Conservation (phyloP, 352 stramenopile genomes). For the Globisporangium alternatum region DNA sequence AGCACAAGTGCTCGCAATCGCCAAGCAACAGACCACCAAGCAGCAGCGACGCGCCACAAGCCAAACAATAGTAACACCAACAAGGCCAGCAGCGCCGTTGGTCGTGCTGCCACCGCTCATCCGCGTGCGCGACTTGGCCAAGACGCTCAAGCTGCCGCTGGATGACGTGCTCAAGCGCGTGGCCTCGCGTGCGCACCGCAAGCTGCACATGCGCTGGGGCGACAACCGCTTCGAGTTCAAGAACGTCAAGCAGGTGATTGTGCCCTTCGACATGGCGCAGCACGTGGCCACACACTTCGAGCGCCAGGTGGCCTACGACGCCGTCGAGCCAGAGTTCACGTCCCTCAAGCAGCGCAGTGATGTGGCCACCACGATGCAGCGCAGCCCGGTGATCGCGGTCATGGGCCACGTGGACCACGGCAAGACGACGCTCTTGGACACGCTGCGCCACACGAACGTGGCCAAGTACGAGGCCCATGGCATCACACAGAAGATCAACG, state of each 20-base stretch:
- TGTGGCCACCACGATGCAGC: constrained; percentile 35
- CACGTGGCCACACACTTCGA: constrained; percentile 48
- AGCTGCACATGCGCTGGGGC: constrained; percentile 51
- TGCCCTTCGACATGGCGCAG: constrained; percentile 63
- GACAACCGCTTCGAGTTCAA: constrained; percentile 59
- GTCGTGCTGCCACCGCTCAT: constrained; percentile 43
- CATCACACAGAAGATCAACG: constrained; percentile 99
- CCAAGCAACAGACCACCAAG: background rate
- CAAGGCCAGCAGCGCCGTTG: constrained; percentile 12
- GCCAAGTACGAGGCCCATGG: constrained; percentile 94
- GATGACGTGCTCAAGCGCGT: constrained; percentile 73
- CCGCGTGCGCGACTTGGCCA: constrained; percentile 73
- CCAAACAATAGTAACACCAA: background rate
- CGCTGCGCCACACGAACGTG: constrained; percentile 88
- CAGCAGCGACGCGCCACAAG: no score
- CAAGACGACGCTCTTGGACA: constrained; percentile 99
- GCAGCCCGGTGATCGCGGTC: constrained; percentile 97
- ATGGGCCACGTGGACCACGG: constrained; percentile 99
- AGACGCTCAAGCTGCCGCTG: constrained; percentile 56
- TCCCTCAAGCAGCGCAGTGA: constrained; percentile 17
- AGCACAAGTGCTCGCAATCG: background rate
- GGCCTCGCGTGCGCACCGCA: constrained; percentile 50
- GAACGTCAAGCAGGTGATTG: constrained; percentile 71
- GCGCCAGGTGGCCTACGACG: constrained; percentile 46
- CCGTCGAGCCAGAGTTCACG: constrained; percentile 52